A percentile compares a stretch with the other conserved stretches of the same genome.
Evolutionary conservation across 169 alveolate species (phyloP).

Genomic region (Eimeria sp.): DNA sequence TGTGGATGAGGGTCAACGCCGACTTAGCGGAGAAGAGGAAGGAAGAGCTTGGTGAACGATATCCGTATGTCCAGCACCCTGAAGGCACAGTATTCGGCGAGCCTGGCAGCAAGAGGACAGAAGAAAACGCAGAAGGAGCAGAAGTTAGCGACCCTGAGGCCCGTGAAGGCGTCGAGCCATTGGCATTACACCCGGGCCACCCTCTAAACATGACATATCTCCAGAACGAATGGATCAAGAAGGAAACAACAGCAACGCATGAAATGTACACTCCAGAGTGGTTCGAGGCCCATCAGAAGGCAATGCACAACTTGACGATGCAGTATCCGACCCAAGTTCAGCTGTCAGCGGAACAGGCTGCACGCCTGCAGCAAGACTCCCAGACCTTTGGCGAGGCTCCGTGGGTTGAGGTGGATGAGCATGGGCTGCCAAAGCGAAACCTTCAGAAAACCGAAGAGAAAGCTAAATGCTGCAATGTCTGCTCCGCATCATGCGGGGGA

Average conservation of each 20-base stretch:
- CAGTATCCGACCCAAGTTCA: slow-evolving; percentile 88
- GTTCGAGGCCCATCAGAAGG: slow-evolving; percentile 89
- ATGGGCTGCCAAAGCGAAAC: slow-evolving; percentile 15
- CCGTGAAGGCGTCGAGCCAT: slow-evolving; percentile 84
- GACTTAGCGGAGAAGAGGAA: slow-evolving; percentile 86
- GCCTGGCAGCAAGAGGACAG: slow-evolving; percentile 77
- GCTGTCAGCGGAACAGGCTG: slow-evolving; percentile 88
- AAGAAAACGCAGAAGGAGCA: slow-evolving; percentile 75
- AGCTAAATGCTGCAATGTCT: slow-evolving; percentile 51
- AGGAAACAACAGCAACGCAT: slow-evolving; percentile 86
- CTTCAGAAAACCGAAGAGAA: slow-evolving; percentile 16
- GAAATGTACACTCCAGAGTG: slow-evolving; percentile 90
- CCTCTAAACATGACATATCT: slow-evolving; percentile 90
- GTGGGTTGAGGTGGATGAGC: slow-evolving; percentile 77
- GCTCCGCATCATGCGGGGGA: slow-evolving; percentile 76
- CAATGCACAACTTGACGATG: slow-evolving; percentile 85
- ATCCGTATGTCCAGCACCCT: slow-evolving; percentile 83
- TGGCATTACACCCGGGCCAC: slow-evolving; percentile 88
- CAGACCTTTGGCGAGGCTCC: slow-evolving; percentile 84
- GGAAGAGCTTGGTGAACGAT: slow-evolving; percentile 83
- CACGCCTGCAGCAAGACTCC: slow-evolving; percentile 81
- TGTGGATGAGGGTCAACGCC: slow-evolving; percentile 94
- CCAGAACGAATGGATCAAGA: slow-evolving; percentile 88
- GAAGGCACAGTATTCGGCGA: slow-evolving; percentile 84
- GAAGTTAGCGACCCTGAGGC: slow-evolving; percentile 76